phyloP scores from a whole-genome alignment of 1,284 basidiomycete genomes.

The Mycosarcoma mackinlayi region DNA sequence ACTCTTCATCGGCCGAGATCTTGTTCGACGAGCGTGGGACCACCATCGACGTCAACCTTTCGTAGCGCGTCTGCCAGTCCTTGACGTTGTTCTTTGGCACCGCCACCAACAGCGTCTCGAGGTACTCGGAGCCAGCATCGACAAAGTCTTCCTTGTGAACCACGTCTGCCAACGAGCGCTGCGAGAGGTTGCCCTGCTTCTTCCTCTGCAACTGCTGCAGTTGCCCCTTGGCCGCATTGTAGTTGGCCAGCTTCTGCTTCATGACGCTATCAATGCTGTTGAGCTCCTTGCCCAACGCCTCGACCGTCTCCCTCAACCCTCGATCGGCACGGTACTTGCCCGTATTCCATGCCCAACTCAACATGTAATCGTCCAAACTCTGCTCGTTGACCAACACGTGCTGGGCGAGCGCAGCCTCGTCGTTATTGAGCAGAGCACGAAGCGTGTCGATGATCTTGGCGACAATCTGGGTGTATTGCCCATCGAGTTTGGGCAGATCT shows the following conservation, averaged over 20 bases:
- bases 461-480: constrained; percentile 85
- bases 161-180: constrained; percentile 85
- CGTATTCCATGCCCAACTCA: constrained; percentile 81
- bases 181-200: constrained; percentile 94
- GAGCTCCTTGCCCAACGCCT: constrained; percentile 78
- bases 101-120: constrained; percentile 91
- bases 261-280: constrained; percentile 69
- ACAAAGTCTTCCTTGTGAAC: constrained; percentile 86
- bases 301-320: constrained; percentile 82
- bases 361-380: constrained; percentile 82
- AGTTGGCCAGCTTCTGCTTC: constrained; percentile 83
- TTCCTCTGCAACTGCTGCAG: constrained; percentile 93
- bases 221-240: constrained; percentile 93
- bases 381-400: constrained; percentile 86
- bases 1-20: constrained; percentile 88
- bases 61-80: constrained; percentile 90
- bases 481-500: constrained; percentile 89
- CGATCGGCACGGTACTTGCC: constrained; percentile 85
- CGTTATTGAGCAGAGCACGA: constrained; percentile 88
- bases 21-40: constrained; percentile 88
- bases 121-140: constrained; percentile 83
- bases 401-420: constrained; percentile 82
- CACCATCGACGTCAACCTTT: constrained; percentile 87
- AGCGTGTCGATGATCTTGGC: constrained; percentile 95
- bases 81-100: constrained; percentile 87